Evolutionary conservation across 2,329 filamentous ascomycete species (phyloP).

Genomic region (Fusarium falciforme): DNA sequence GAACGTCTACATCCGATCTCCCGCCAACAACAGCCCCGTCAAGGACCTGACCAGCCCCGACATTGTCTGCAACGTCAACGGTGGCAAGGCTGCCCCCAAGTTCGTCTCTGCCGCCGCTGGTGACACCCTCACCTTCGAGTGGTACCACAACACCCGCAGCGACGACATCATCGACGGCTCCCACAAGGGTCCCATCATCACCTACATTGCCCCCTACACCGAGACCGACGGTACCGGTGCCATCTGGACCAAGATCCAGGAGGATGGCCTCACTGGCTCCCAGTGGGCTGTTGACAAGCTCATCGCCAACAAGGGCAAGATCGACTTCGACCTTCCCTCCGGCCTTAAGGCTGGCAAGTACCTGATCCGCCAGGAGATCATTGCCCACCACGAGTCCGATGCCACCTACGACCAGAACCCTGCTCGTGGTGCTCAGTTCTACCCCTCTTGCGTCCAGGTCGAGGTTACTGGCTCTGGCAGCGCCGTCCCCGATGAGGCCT

Average conservation of each 20-base stretch:
- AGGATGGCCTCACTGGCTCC: constrained; percentile 50
- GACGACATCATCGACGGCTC: constrained; percentile 66
- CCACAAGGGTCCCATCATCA: constrained; percentile 65
- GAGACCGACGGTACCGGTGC: constrained; percentile 57
- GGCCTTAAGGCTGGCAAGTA: constrained; percentile 62
- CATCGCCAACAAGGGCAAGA: constrained; percentile 61
- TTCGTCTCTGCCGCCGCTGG: constrained; percentile 60
- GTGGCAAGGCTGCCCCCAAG: constrained; percentile 48
- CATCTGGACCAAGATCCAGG: constrained; percentile 62
- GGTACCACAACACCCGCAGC: constrained; percentile 61
- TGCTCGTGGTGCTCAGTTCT: constrained; percentile 56
- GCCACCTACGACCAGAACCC: constrained; percentile 45
- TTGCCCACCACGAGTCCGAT: constrained; percentile 61
- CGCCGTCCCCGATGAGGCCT: constrained; percentile 52
- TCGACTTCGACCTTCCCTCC: constrained; percentile 59
- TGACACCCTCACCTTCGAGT: constrained; percentile 60
- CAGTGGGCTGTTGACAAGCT: constrained; percentile 60
- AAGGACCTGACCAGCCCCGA: constrained; percentile 57
- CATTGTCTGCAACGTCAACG: constrained; percentile 59
- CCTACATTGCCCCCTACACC: constrained; percentile 61
- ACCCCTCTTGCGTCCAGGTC: constrained; percentile 70
- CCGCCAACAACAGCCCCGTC: constrained; percentile 56
- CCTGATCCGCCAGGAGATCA: constrained; percentile 66
- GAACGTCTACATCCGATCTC: constrained; percentile 57
- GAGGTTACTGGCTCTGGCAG: constrained; percentile 63